phyloP scores from a whole-genome alignment of 345 rosid species.

The Pistacia atlantica region DNA sequence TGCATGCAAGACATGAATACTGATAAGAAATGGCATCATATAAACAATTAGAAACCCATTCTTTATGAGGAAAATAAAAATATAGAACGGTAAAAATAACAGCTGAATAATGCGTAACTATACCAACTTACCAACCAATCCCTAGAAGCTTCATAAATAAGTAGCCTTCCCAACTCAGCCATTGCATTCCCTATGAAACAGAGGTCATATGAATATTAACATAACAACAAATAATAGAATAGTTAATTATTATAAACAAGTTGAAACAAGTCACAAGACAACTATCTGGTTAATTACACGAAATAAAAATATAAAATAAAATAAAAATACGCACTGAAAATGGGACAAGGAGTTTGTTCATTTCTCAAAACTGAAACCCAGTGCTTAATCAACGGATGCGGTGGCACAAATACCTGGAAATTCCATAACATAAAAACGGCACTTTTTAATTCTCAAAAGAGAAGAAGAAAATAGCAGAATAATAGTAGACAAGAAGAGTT shows the following conservation, averaged over 20 bases:
- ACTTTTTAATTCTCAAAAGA: neutral
- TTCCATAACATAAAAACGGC: slow-evolving; percentile 4
- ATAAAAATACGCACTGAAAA: slow-evolving; percentile 59
- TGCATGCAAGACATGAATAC: neutral
- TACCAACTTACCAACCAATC: slow-evolving; percentile 79
- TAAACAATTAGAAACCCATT: neutral
- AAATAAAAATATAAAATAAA: too few relatives aligned
- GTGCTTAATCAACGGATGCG: slow-evolving; percentile 92
- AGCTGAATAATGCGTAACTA: neutral
- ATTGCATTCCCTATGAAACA: slow-evolving; percentile 67
- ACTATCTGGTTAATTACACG: too few relatives aligned
- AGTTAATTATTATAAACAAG: neutral
- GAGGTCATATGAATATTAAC: neutral
- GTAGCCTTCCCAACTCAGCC: slow-evolving; percentile 91
- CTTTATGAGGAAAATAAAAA: neutral
- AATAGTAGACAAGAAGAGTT: neutral
- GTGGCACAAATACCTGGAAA: slow-evolving; percentile 83
- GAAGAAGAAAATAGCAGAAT: neutral
- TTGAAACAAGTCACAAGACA: too few relatives aligned
- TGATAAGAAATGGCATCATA: neutral
- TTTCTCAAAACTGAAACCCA: slow-evolving; percentile 89
- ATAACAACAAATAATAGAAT: neutral
- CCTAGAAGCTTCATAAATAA: slow-evolving; percentile 87
- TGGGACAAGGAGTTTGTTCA: slow-evolving; percentile 78
- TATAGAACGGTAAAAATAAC: neutral